Conservation (phyloP, 2,329 filamentous ascomycete species). For the Aspergillus persii region DNA sequence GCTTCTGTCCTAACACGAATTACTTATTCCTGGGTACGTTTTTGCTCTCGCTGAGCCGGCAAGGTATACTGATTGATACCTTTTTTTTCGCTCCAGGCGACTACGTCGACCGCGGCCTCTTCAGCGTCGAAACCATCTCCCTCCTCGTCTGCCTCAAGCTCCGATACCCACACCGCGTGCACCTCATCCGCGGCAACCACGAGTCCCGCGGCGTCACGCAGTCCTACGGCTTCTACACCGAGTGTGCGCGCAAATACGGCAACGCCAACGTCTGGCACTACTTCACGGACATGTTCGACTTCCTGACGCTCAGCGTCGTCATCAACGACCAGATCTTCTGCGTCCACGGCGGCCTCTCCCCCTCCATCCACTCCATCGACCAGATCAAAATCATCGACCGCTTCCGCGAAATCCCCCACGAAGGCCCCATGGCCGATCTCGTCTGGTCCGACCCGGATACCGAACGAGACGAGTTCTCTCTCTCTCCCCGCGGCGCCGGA, state of each 20-base stretch:
- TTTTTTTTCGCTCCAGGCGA: slow-evolving; percentile 61
- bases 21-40: slow-evolving; percentile 86
- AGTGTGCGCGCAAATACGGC: slow-evolving; percentile 96
- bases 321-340: slow-evolving; percentile 99
- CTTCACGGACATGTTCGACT: slow-evolving; percentile 99
- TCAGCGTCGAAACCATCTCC: slow-evolving; percentile 98
- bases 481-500: slow-evolving; percentile 88
- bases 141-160: slow-evolving; percentile 96
- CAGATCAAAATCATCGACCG: slow-evolving; percentile 99
- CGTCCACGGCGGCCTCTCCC: slow-evolving; percentile 87
- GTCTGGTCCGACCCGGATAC: slow-evolving; percentile 98
- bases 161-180: slow-evolving; percentile 91
- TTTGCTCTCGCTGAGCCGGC: too few relatives aligned
- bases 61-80: not conserved
- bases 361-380: slow-evolving; percentile 95
- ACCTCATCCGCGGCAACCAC: slow-evolving; percentile 96
- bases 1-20: slow-evolving; percentile 95
- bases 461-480: slow-evolving; percentile 94
- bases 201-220: slow-evolving; percentile 97
- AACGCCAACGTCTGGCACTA: slow-evolving; percentile 99
- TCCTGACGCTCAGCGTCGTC: slow-evolving; percentile 90
- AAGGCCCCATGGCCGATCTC: slow-evolving; percentile 98
- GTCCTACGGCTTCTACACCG: slow-evolving; percentile 98
- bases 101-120: slow-evolving; percentile 97
- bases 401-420: slow-evolving; percentile 96